Evolutionary conservation across 1,284 basidiomycete species (phyloP).

Genomic region (Boletus sp.): DNA sequence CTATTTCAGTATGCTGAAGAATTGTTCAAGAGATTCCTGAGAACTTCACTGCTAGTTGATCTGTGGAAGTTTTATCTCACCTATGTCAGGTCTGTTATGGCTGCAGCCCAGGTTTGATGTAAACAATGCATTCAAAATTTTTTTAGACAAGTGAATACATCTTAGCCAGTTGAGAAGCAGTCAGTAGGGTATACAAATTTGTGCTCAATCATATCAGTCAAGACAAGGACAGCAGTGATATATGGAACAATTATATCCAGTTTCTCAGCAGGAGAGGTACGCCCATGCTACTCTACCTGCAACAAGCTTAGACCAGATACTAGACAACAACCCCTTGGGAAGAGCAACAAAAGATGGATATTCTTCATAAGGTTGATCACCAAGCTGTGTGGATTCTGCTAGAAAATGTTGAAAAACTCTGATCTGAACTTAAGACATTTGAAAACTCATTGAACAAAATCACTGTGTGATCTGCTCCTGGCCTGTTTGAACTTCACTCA

Average conservation of each 20-base stretch:
- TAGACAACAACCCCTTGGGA: constrained; percentile 87
- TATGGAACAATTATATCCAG: constrained; percentile 80
- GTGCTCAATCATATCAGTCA: constrained; percentile 89
- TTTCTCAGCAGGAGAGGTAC: constrained; percentile 82
- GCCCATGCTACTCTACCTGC: constrained; percentile 21
- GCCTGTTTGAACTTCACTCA: constrained; percentile 7
- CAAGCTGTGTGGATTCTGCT: constrained; percentile 92
- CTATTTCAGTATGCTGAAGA: constrained; percentile 72
- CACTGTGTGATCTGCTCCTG: constrained; percentile 51
- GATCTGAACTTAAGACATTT: constrained; percentile 94
- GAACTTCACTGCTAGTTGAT: constrained; percentile 80
- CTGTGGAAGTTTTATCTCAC: constrained; percentile 85
- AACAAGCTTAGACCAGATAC: constrained; percentile 3
- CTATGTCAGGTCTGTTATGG: constrained; percentile 66
- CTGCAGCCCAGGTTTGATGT: constrained; percentile 6
- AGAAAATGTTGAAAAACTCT: constrained; percentile 90
- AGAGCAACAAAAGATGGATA: constrained; percentile 94
- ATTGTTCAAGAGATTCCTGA: constrained; percentile 80
- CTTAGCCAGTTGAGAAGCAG: constrained; percentile 63
- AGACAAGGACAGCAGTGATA: constrained; percentile 72
- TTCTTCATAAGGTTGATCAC: constrained; percentile 89
- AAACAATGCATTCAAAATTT: constrained; percentile 11
- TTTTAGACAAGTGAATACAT: constrained; percentile 53
- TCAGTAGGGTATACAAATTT: constrained; percentile 93
- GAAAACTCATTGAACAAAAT: constrained; percentile 91